Conservation (phyloP, 176 grass and related monocot species). For the Alloteropsis semialata region DNA sequence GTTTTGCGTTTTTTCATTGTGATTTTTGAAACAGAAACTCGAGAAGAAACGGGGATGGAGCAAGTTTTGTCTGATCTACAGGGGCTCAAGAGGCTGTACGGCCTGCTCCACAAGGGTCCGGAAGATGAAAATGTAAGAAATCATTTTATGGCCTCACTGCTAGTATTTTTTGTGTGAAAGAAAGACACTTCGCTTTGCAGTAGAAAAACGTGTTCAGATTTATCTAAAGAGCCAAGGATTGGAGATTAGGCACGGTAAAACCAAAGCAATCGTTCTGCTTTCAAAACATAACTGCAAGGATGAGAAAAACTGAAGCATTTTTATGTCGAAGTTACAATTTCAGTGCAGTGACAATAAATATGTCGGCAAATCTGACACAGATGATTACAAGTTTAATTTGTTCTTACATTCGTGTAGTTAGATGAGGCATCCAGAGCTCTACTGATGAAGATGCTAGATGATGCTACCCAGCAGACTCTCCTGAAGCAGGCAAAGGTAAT, state of each 20-base stretch:
- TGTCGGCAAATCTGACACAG: neutral
- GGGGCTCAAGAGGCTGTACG: constrained; percentile 56
- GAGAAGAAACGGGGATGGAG: constrained; percentile 32
- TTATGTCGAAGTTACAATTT: neutral
- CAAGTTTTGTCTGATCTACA: constrained; percentile 49
- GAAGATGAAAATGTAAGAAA: constrained; percentile 15
- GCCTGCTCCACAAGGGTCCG: constrained; percentile 33
- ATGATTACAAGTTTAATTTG: neutral
- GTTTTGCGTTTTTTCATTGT: neutral
- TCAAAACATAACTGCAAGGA: neutral
- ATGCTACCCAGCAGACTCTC: constrained; percentile 47
- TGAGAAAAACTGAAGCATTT: neutral
- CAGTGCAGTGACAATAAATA: neutral
- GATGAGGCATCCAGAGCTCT: constrained; percentile 47
- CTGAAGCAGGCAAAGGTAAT: constrained; percentile 51
- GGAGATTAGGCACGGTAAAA: neutral
- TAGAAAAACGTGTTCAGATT: neutral
- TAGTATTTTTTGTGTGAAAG: neutral
- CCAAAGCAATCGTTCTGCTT: neutral
- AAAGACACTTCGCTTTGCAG: neutral
- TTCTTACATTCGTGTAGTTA: constrained; percentile 41
- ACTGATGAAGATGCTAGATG: constrained; percentile 59
- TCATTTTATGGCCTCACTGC: too few species aligned
- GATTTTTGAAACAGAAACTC: neutral
- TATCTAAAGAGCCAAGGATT: neutral